These are phyloP conservation scores for Epichloe scottii DNA, from an alignment of 2,329 filamentous ascomycete species.

Conservation along the genomic window DNA sequence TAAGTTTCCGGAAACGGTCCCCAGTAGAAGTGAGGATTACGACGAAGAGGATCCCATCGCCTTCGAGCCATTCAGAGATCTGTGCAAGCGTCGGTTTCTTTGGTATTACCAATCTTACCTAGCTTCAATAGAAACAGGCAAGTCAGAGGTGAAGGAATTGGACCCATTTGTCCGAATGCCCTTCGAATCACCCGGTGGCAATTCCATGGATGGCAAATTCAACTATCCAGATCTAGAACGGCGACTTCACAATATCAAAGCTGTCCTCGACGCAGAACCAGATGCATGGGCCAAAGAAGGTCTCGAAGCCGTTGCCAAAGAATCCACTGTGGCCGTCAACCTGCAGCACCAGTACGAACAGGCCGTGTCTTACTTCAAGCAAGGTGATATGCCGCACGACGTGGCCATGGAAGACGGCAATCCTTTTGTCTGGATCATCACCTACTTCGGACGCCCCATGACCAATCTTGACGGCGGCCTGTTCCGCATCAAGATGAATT, in stretches of 20 bases:
- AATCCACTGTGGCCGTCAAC: slow-evolving; percentile 67
- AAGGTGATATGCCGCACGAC: slow-evolving; percentile 58
- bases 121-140: slow-evolving; percentile 53
- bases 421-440: slow-evolving; percentile 79
- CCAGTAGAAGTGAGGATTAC: slow-evolving; percentile 25
- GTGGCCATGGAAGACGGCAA: slow-evolving; percentile 68
- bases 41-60: slow-evolving; percentile 43
- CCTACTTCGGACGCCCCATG: slow-evolving; percentile 85
- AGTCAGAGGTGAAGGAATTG: slow-evolving; percentile 49
- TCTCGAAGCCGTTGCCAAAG: slow-evolving; percentile 44
- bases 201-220: slow-evolving; percentile 79
- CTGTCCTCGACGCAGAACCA: slow-evolving; percentile 59
- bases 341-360: slow-evolving; percentile 78
- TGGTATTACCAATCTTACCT: slow-evolving; percentile 95
- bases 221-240: slow-evolving; percentile 63
- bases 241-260: slow-evolving; percentile 57
- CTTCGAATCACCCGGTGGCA: slow-evolving; percentile 59
- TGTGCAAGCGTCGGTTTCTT: slow-evolving; percentile 82
- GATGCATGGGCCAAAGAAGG: slow-evolving; percentile 61
- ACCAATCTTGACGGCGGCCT: slow-evolving; percentile 87
- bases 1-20: slow-evolving; percentile 8
- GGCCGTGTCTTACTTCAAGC: slow-evolving; percentile 61
- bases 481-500: slow-evolving; percentile 65
- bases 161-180: slow-evolving; percentile 67
- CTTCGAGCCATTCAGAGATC: slow-evolving; percentile 80